Evolutionary conservation across 805 yeast genomes (phyloP).

Genomic region (Metschnikowia borealis): DNA sequence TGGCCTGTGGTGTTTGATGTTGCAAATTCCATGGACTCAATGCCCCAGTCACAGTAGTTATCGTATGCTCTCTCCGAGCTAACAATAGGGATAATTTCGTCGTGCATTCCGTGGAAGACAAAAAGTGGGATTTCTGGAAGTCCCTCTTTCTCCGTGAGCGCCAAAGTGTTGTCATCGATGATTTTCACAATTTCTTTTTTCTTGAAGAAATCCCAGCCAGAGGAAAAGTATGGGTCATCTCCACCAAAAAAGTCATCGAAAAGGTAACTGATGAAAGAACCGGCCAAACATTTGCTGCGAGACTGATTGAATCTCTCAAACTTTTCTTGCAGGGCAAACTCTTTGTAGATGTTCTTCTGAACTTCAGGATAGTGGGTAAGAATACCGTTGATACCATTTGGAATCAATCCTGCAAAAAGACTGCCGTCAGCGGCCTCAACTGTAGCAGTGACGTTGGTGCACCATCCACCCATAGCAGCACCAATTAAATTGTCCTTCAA

Average conservation of each 20-base stretch:
- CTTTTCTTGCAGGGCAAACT: background rate
- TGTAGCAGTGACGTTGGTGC: conserved; percentile 30
- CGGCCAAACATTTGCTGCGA: conserved; percentile 2
- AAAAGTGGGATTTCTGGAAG: conserved; percentile 25
- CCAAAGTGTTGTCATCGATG: conserved; percentile 8
- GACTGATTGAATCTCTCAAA: conserved; percentile 2
- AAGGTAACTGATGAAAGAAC: background rate
- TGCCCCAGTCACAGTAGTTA: conserved; percentile 30
- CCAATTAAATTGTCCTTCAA: conserved; percentile 22
- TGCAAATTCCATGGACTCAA: conserved; percentile 27
- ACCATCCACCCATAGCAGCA: conserved; percentile 35
- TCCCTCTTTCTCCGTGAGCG: conserved; percentile 4
- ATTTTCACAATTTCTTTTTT: background rate
- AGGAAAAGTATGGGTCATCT: conserved; percentile 3
- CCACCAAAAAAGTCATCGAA: conserved; percentile 5
- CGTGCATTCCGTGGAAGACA: conserved; percentile 22
- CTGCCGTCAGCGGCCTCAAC: conserved; percentile 24
- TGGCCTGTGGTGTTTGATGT: conserved; percentile 27
- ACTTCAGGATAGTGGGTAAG: conserved; percentile 29
- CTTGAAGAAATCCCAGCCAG: conserved; percentile 6
- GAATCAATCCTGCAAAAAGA: conserved; percentile 27
- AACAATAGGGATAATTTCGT: conserved; percentile 22
- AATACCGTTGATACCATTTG: conserved; percentile 29
- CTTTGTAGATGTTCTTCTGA: background rate
- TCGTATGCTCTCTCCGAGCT: conserved; percentile 20